Evolutionary conservation across 306 rosid species (phyloP).

Genomic region (Arachis stenosperma): DNA sequence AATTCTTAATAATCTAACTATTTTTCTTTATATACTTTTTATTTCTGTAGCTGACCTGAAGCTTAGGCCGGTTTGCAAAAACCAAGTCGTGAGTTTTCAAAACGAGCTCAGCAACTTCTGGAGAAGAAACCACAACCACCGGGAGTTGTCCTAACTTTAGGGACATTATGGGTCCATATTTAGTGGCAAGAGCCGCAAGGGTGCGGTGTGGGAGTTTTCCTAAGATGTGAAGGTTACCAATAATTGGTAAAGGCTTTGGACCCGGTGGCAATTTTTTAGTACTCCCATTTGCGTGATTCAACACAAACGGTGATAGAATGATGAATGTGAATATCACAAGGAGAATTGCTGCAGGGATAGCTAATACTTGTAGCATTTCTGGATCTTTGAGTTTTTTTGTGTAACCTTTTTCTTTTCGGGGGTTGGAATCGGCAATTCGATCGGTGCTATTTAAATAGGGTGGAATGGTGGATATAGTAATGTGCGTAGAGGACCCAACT

Average conservation of each 20-base stretch:
- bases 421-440: too few species aligned
- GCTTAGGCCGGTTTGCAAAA: slow-evolving; percentile 34
- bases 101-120: not conserved
- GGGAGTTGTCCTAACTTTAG: not conserved
- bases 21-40: too few species aligned
- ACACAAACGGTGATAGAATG: not conserved
- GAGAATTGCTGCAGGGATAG: slow-evolving; percentile 5
- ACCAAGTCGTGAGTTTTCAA: slow-evolving; percentile 36
- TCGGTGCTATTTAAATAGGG: too few species aligned
- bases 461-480: too few species aligned
- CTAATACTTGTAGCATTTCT: slow-evolving; percentile 27
- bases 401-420: too few species aligned
- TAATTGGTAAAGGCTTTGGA: not conserved
- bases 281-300: slow-evolving; percentile 15
- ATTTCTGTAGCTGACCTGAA: not conserved
- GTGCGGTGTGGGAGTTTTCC: not conserved
- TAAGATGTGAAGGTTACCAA: not conserved
- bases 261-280: not conserved
- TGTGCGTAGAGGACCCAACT: too few species aligned
- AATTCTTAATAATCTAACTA: too few species aligned
- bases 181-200: not conserved
- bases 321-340: slow-evolving; percentile 19
- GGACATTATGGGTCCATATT: not conserved
- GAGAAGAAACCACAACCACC: not conserved
- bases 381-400: not conserved